Percentiles rank a stretch among this genome's conserved stretches.
These are phyloP conservation scores for Sambucus nigra DNA, from an alignment of 129 eudicot genomes.

Conservation along the genomic window DNA sequence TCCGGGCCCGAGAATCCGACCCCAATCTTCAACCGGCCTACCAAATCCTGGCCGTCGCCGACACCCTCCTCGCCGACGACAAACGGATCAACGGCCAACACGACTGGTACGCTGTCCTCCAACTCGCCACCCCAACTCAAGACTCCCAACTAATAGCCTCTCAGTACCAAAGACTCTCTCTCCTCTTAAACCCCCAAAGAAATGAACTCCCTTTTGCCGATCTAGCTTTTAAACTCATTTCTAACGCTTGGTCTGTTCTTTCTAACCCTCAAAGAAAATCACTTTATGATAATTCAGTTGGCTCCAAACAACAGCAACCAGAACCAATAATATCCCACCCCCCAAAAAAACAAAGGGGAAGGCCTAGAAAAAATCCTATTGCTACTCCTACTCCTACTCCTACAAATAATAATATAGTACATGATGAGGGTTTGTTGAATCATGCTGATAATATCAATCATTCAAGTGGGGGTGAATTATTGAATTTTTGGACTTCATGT, in stretches of 20 bases:
- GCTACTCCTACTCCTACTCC: too few relatives aligned
- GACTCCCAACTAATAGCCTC: slow-evolving; percentile 46
- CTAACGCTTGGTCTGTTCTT: slow-evolving; percentile 66
- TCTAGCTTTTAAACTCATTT: slow-evolving; percentile 54
- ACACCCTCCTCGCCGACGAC: slow-evolving; percentile 71
- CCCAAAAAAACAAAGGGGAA: neutral
- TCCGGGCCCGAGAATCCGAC: slow-evolving; percentile 81
- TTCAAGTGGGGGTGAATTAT: slow-evolving; percentile 23
- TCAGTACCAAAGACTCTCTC: slow-evolving; percentile 50
- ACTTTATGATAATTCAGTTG: slow-evolving; percentile 49
- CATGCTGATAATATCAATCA: slow-evolving; percentile 17
- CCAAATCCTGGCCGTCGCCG: slow-evolving; percentile 72
- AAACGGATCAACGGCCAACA: slow-evolving; percentile 44
- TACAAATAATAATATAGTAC: too few relatives aligned
- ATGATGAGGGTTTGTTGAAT: slow-evolving; percentile 10
- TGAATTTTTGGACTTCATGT: slow-evolving; percentile 81
- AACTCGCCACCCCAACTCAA: slow-evolving; percentile 38
- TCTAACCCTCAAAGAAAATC: slow-evolving; percentile 59
- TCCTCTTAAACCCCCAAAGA: slow-evolving; percentile 36
- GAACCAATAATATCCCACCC: neutral
- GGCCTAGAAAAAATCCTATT: neutral
- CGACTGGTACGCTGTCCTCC: slow-evolving; percentile 66
- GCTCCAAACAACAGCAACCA: slow-evolving; percentile 9
- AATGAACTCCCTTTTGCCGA: slow-evolving; percentile 56
- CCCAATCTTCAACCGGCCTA: slow-evolving; percentile 56